Evolutionary conservation across 768 basidiomycete genomes (phyloP).

Genomic region (Russula vinacea): DNA sequence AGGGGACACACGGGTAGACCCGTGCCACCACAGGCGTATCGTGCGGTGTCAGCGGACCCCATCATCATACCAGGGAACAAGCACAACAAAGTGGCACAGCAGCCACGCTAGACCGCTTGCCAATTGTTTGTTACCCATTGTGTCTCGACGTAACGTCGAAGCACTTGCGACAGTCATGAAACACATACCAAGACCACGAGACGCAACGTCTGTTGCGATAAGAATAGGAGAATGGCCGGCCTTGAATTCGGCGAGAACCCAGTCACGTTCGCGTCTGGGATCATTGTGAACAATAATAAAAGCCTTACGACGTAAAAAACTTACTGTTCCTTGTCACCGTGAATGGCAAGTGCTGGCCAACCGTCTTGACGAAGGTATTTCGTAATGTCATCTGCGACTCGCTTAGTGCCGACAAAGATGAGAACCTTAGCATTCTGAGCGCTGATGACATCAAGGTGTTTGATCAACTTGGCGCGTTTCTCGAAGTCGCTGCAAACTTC

Average conservation of each 20-base stretch:
- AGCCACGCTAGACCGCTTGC: constrained; percentile 27
- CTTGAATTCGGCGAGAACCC: constrained; percentile 98
- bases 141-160: constrained; percentile 38
- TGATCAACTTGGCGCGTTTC: constrained; percentile 93
- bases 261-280: constrained; percentile 90
- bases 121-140: constrained; percentile 35
- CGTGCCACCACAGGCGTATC: constrained; percentile 24
- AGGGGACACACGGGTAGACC: constrained; percentile 23
- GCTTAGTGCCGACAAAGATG: constrained; percentile 97
- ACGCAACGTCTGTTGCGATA: constrained; percentile 98
- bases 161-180: constrained; percentile 49
- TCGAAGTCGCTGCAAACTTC: constrained; percentile 98
- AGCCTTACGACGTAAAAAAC: constrained; percentile 35
- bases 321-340: constrained; percentile 98
- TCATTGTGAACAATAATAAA: constrained; percentile 7
- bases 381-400: constrained; percentile 97
- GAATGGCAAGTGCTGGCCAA: constrained; percentile 99
- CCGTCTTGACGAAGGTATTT: constrained; percentile 97
- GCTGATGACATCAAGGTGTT: constrained; percentile 95
- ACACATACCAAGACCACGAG: constrained; percentile 98
- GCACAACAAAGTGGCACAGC: constrained; percentile 22
- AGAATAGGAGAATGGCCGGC: constrained; percentile 95
- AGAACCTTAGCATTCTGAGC: constrained; percentile 97
- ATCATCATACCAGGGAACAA: constrained; percentile 31
- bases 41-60: constrained; percentile 24